phyloP scores from a whole-genome alignment of 495 filamentous ascomycete genomes.

The Neurospora pannonica region DNA sequence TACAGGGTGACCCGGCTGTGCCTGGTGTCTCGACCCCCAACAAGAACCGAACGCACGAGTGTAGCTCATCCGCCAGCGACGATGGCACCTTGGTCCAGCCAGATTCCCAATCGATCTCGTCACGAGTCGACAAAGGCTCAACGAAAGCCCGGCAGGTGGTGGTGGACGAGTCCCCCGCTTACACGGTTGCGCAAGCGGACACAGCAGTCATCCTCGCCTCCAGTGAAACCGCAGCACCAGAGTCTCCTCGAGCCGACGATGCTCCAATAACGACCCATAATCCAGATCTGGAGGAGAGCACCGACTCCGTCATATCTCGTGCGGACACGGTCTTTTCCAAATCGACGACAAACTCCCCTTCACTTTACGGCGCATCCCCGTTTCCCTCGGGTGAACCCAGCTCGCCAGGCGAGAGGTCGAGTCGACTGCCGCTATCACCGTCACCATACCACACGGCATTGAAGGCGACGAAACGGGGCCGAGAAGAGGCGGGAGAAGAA shows the following conservation, averaged over 20 bases:
- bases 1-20: constrained; percentile 1
- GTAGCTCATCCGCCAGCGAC: constrained; percentile 1
- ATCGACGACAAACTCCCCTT: constrained; percentile 5
- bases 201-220: not conserved
- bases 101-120: not conserved
- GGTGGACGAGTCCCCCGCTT: not conserved
- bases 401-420: not conserved
- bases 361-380: constrained; percentile 2
- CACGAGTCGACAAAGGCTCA: not conserved
- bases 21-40: not conserved
- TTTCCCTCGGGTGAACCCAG: not conserved
- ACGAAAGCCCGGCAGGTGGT: not conserved
- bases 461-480: not conserved
- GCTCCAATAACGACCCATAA: constrained; percentile 1
- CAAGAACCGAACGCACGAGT: constrained; percentile 1
- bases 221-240: not conserved
- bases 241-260: not conserved
- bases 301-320: not conserved
- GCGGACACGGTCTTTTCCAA: constrained; percentile 3
- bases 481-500: not conserved
- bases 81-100: not conserved
- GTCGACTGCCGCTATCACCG: not conserved
- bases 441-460: not conserved
- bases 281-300: constrained; percentile 2
- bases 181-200: not conserved